phyloP scores from a whole-genome alignment of 805 yeast species.

The Komagataella mondaviorum region DNA sequence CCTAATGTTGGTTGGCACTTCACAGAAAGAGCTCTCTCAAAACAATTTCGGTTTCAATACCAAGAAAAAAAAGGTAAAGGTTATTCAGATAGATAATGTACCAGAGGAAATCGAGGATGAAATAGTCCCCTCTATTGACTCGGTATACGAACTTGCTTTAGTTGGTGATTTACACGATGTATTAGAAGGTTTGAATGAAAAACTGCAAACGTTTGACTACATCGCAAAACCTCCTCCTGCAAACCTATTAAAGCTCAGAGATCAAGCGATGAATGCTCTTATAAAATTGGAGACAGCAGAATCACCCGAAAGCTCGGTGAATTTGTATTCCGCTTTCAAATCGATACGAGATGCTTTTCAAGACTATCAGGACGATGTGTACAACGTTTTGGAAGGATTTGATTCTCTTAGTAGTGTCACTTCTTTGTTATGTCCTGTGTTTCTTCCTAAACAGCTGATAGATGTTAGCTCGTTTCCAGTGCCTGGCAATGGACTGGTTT shows the following conservation, averaged over 20 bases:
- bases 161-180: constrained; percentile 6
- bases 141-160: constrained; percentile 23
- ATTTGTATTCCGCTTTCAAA: neutral
- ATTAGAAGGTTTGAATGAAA: neutral
- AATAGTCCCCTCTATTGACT: constrained; percentile 12
- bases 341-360: neutral
- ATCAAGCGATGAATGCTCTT: neutral
- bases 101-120: constrained; percentile 35
- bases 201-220: neutral
- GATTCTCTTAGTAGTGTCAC: constrained; percentile 42
- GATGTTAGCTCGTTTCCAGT: constrained; percentile 74
- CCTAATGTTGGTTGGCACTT: constrained; percentile 46
- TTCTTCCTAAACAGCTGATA: constrained; percentile 35
- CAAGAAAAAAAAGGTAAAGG: constrained; percentile 27
- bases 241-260: neutral
- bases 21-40: constrained; percentile 65
- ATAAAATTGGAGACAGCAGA: neutral
- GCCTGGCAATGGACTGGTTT: constrained; percentile 66
- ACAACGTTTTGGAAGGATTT: neutral
- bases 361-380: neutral
- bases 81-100: constrained; percentile 43
- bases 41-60: constrained; percentile 33
- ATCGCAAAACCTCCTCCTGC: neutral
- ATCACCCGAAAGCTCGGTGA: neutral
- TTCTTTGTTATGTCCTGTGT: constrained; percentile 43